These are phyloP conservation scores for Allium cepa DNA, from an alignment of 106 monocot species.

Conservation along the genomic window DNA sequence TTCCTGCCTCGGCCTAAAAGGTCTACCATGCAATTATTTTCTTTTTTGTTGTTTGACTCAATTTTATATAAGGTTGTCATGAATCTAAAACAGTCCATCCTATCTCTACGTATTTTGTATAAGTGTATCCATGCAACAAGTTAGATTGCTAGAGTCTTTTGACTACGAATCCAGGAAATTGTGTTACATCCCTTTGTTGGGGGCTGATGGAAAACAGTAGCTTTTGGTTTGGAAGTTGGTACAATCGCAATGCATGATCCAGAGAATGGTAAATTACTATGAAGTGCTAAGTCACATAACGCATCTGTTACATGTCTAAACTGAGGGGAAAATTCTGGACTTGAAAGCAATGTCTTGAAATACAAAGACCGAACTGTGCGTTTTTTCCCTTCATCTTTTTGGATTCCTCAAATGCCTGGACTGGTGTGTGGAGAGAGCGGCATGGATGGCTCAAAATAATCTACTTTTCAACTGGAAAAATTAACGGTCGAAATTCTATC, in stretches of 20 bases:
- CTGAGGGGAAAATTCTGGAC: conserved; percentile 40
- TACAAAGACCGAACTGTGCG: conserved; percentile 86
- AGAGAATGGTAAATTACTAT: conserved; percentile 90
- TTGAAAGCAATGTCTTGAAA: conserved; percentile 16
- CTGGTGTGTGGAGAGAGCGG: conserved; percentile 61
- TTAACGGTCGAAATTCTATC: conserved; percentile 31
- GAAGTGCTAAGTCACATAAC: conserved; percentile 45
- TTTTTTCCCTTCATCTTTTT: conserved; percentile 86
- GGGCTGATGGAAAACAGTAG: conserved; percentile 92
- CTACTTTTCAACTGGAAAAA: conserved; percentile 84
- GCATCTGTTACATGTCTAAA: conserved; percentile 67
- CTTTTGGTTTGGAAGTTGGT: conserved; percentile 94
- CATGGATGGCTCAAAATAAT: conserved; percentile 62
- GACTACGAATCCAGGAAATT: conserved; percentile 77
- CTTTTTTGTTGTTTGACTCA: conserved; percentile 88
- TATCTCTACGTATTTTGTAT: conserved; percentile 39
- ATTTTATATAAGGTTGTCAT: conserved; percentile 92
- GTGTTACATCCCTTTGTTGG: conserved; percentile 89
- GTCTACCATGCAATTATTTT: conserved; percentile 73
- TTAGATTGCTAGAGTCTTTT: conserved; percentile 99
- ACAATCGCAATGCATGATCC: conserved; percentile 81
- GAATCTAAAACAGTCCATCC: conserved; percentile 74
- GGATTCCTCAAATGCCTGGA: conserved; percentile 72
- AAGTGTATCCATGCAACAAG: conserved; percentile 4
- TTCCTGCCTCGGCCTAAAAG: conserved; percentile 94